Conservation (phyloP, 345 rosid species). For the Gossypium thurberi region DNA sequence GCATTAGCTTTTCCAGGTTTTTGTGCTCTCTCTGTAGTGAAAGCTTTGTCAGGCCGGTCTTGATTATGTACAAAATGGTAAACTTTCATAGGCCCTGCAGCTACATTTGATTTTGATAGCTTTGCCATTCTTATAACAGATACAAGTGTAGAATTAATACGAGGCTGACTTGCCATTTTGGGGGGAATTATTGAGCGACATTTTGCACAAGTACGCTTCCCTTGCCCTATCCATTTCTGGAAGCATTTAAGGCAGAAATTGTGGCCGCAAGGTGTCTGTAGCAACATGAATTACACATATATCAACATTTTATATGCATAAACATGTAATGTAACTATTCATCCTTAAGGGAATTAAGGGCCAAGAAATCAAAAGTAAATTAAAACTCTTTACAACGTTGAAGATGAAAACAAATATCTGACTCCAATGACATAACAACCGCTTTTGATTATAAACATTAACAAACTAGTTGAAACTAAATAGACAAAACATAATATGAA, state of each 20-base stretch:
- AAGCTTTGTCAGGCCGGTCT: constrained; percentile 52
- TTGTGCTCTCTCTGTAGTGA: constrained; percentile 49
- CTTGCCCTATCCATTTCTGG: constrained; percentile 49
- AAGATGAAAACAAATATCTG: background rate
- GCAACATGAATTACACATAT: constrained; percentile 8
- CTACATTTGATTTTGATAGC: constrained; percentile 23
- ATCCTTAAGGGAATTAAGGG: background rate
- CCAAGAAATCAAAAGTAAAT: constrained; percentile 14
- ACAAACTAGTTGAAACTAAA: background rate
- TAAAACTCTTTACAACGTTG: background rate
- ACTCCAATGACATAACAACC: background rate
- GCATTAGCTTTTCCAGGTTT: constrained; percentile 59
- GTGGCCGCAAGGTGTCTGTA: constrained; percentile 75
- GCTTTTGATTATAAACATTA: background rate
- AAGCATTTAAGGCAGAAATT: constrained; percentile 65
- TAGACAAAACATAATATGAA: background rate
- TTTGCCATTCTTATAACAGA: constrained; percentile 52
- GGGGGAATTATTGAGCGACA: constrained; percentile 42
- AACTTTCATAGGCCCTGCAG: constrained; percentile 20
- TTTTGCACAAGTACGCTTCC: constrained; percentile 46
- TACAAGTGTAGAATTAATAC: constrained; percentile 49
- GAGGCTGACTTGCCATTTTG: constrained; percentile 49
- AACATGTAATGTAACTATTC: background rate
- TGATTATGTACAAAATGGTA: constrained; percentile 44
- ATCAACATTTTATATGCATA: background rate